Conservation (phyloP, 1,284 basidiomycete genomes). For the Cerioporus squamosus region DNA sequence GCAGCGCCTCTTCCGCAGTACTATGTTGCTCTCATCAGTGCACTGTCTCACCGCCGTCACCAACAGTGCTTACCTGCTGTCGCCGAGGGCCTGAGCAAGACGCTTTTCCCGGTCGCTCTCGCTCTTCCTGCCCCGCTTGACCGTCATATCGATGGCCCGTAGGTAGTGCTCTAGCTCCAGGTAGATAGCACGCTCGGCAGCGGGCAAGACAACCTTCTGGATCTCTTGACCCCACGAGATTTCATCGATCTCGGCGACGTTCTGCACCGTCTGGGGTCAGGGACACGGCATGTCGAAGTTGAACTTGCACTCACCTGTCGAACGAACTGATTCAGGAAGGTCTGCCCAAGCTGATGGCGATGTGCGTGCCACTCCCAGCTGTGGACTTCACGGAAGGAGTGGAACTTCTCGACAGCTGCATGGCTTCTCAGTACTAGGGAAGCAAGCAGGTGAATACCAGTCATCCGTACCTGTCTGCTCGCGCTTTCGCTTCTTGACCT, state of each 20-base stretch:
- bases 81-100: constrained; percentile 84
- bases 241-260: constrained; percentile 96
- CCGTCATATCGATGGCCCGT: constrained; percentile 86
- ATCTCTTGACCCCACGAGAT: constrained; percentile 81
- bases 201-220: constrained; percentile 78
- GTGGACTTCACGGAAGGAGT: constrained; percentile 95
- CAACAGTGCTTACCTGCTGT: constrained; percentile 72
- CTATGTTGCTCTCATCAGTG: constrained; percentile 40
- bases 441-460: background rate
- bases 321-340: constrained; percentile 84
- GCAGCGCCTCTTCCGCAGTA: constrained; percentile 87
- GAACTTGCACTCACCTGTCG: constrained; percentile 64
- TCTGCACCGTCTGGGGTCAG: constrained; percentile 50
- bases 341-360: constrained; percentile 83
- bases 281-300: background rate
- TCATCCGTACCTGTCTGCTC: constrained; percentile 79
- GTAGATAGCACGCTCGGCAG: constrained; percentile 94
- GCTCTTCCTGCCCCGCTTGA: constrained; percentile 83
- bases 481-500: constrained; percentile 78
- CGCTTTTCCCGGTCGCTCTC: constrained; percentile 92
- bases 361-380: constrained; percentile 92
- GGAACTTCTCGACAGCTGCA: constrained; percentile 90
- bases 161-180: constrained; percentile 95
- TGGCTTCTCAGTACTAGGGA: background rate
- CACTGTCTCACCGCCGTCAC: background rate